Conservation (phyloP, 768 basidiomycete species). For the Suillus sp. region DNA sequence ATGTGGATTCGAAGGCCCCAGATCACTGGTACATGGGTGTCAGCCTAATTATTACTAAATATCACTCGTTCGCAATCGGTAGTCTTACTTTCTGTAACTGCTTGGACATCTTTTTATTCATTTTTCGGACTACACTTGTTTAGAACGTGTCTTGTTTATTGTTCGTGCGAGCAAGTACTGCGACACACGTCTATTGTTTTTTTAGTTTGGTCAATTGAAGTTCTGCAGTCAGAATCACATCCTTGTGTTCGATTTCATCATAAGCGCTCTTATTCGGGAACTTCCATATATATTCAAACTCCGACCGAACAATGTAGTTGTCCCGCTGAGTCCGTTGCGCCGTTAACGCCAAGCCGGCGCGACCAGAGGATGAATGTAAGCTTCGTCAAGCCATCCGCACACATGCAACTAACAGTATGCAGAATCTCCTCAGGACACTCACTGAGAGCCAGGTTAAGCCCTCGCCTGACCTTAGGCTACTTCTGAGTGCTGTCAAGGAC, state of each 20-base stretch:
- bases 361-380: slow-evolving; percentile 43
- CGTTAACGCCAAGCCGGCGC: slow-evolving; percentile 20
- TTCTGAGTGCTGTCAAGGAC: slow-evolving; percentile 85
- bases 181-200: no score
- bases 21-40: no score
- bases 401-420: slow-evolving; percentile 12
- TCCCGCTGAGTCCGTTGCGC: slow-evolving; percentile 22
- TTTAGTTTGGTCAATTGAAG: no score
- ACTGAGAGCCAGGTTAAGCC: slow-evolving; percentile 74
- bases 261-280: background rate
- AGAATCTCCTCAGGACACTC: slow-evolving; percentile 92
- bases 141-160: no score
- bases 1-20: no score
- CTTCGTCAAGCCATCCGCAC: slow-evolving; percentile 14
- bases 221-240: no score
- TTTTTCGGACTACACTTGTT: no score
- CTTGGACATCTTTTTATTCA: no score
- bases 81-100: no score
- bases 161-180: no score
- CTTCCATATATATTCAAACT: slow-evolving; percentile 15
- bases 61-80: no score
- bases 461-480: slow-evolving; percentile 72
- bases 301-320: slow-evolving; percentile 31
- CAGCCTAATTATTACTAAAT: no score
- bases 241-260: background rate